Base-by-base conservation (phyloP, 2,329 filamentous ascomycete species). In the Arachnopeziza araneosa region DNA sequence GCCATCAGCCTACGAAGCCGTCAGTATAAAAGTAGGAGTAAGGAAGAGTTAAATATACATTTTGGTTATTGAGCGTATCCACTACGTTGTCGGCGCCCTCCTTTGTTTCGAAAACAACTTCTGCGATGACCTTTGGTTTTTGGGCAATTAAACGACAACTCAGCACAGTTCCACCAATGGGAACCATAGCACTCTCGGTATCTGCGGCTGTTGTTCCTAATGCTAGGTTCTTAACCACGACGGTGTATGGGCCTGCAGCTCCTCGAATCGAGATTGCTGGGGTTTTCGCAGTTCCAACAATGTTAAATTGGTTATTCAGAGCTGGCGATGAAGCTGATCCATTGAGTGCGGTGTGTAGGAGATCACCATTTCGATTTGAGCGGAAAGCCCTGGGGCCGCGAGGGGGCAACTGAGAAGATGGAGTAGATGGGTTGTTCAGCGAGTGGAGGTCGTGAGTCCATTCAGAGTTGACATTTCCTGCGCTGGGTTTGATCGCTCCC, bases 151-250 rank as follows among this genome's bases (percentile, higher is more conserved):
- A 76, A 44, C 79, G 82, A 75, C 90, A 93, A 68, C 82, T 84
- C 24, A 82, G 70, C 68, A 91, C 81, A 62, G 86, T 79, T 30
- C 88, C 89, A 49, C 88, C 89, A n/a, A 90, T 77, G 0, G 85
- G 85, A n/a, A 81, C 83, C 84, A 95, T 86, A 59, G 90, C 90
- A 67, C 87, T 89, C 77, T 92, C 89, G 61, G 95, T 91, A 70
- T 95, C 90, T 30, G 88, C 89, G 1, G 87, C 88, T 7, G 90
- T 92, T 0, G 90, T 95, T 48, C 90, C 90, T 1, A 84, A 84
- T 14, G 90, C 90, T 71, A 95, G 91, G 77, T 95, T 95, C 74
- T 90, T 87, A 2, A 88, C 89, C 71, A 91, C 82, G 24, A 95
- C 83, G 21, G 83, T 82, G 67, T 83, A 90, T 1, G 89, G 89